Percentiles rank a stretch among this genome's conserved stretches.
Evolutionary conservation across 768 basidiomycete genomes (phyloP).

Genomic region (Hericium coralloides): DNA sequence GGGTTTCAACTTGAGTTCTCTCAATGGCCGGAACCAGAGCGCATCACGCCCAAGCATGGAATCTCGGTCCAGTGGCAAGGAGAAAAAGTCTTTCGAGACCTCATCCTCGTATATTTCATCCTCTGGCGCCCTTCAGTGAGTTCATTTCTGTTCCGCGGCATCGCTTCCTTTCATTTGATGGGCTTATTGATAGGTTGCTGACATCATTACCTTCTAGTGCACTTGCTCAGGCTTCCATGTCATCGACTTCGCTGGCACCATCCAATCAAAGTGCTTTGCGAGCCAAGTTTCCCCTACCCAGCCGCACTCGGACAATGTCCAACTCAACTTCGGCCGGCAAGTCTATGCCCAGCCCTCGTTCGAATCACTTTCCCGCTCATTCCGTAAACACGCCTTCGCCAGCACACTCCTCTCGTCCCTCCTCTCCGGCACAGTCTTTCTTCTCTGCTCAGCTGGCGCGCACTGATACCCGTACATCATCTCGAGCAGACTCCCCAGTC

Average conservation of each 20-base stretch:
- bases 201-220: slow-evolving; percentile 30
- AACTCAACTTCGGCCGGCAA: slow-evolving; percentile 3
- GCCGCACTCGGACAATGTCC: slow-evolving; percentile 25
- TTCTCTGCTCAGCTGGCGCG: slow-evolving; percentile 10
- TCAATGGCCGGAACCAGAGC: slow-evolving; percentile 28
- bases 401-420: slow-evolving; percentile 2
- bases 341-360: slow-evolving; percentile 6
- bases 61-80: slow-evolving; percentile 44
- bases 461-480: slow-evolving; percentile 10
- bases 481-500: slow-evolving; percentile 13
- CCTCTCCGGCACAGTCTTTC: slow-evolving; percentile 10
- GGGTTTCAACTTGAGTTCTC: slow-evolving; percentile 30
- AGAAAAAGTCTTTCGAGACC: slow-evolving; percentile 53
- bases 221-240: slow-evolving; percentile 52
- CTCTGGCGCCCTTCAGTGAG: slow-evolving; percentile 54
- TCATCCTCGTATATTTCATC: slow-evolving; percentile 41
- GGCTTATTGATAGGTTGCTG: background rate
- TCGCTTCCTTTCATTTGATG: slow-evolving; percentile 1
- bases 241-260: slow-evolving; percentile 42
- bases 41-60: slow-evolving; percentile 54
- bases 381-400: background rate
- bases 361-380: background rate
- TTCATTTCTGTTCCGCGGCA: slow-evolving; percentile 11
- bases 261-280: slow-evolving; percentile 26
- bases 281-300: slow-evolving; percentile 36